Evolutionary conservation across 2,329 filamentous ascomycete species (phyloP), one percentile per base, ranked within the genome.

Genomic region (Xylariaceae sp.): DNA sequence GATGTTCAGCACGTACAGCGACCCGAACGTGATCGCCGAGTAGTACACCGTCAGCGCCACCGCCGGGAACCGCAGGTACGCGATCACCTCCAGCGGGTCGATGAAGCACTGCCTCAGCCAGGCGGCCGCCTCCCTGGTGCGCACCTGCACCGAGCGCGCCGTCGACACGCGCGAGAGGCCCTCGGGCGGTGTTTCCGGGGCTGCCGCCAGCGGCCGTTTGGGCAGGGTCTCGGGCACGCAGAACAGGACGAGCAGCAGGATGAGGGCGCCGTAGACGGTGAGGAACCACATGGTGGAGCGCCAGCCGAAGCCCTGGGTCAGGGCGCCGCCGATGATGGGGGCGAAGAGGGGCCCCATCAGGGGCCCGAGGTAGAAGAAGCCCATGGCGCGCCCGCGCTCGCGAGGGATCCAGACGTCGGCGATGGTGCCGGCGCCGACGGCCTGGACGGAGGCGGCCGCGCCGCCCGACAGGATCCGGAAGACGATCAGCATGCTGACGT

Each of bases 351-450:
- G 91, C 0, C 90, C 90, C 47, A 86, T 81, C 7, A 95, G 74
- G 0, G 91, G 90, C 0, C 91, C 91, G 0, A 95, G 79, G 65
- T 93, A 95, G 73, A 93, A 95, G 41, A 90, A 75, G 40, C 89
- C 85, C 90, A 95, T 95, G n/a, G 90, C 90, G 16, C 77, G 78
- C 2, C 91, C 91, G 48, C 91, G 79, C 70, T 93, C 87, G 47
- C 77, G 80, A 0, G 85, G 73, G 61, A 91, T 88, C 88, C 90
- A 96, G 12, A 93, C 79, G 69, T 95, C 90, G 44, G 90, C 87
- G 55, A 95, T 90, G 2, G 90, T 93, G 5, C 91, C 91, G 1
- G 90, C 90, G 3, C 91, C 90, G 7, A 95, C 90, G 7, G 90
- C 88, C 70, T 93, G 90, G 0, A 93, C 90, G 1, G 88, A 90